Percentiles rank a stretch among this genome's conserved stretches.
phyloP scores from a whole-genome alignment of 306 rosid genomes.

The Quercus berberidifolia region DNA sequence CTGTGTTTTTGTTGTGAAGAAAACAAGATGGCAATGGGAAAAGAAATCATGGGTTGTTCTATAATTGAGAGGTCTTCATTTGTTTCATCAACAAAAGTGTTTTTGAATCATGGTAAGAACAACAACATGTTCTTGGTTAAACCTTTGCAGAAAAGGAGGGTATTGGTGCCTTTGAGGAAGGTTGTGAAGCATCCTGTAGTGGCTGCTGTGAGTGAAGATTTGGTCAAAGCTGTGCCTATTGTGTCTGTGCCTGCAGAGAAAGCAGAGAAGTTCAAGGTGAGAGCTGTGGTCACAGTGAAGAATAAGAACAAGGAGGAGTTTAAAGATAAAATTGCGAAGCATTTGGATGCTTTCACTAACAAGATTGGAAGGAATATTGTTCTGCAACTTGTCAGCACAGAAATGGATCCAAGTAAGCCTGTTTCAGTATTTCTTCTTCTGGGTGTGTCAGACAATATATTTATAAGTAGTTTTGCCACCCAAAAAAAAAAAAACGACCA shows the following conservation, averaged over 20 bases:
- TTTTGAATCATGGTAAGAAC: too few species aligned
- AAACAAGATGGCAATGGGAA: too few species aligned
- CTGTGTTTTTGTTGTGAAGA: too few species aligned
- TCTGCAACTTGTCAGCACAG: slow-evolving; percentile 72
- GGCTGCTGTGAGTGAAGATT: slow-evolving; percentile 84
- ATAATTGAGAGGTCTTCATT: too few species aligned
- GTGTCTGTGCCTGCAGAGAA: slow-evolving; percentile 35
- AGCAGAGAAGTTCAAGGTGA: slow-evolving; percentile 64
- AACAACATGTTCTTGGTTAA: too few species aligned
- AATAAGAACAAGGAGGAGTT: slow-evolving; percentile 86
- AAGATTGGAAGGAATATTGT: slow-evolving; percentile 75
- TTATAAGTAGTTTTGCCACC: not conserved
- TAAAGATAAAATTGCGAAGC: slow-evolving; percentile 59
- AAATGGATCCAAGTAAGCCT: slow-evolving; percentile 77
- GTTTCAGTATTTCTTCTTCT: not conserved
- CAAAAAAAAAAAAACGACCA: too few species aligned
- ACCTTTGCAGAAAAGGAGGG: slow-evolving; percentile 34
- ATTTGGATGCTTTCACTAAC: slow-evolving; percentile 69
- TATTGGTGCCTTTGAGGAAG: slow-evolving; percentile 33
- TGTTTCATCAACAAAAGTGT: too few species aligned
- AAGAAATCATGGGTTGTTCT: too few species aligned
- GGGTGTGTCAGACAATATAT: not conserved
- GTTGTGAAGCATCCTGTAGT: slow-evolving; percentile 40
- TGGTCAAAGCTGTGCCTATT: slow-evolving; percentile 35
- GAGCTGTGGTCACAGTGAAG: slow-evolving; percentile 82